Percentiles rank a stretch among this genome's conserved stretches.
phyloP scores from a whole-genome alignment of 805 yeast species.

The Cyberlindnera maritima region DNA sequence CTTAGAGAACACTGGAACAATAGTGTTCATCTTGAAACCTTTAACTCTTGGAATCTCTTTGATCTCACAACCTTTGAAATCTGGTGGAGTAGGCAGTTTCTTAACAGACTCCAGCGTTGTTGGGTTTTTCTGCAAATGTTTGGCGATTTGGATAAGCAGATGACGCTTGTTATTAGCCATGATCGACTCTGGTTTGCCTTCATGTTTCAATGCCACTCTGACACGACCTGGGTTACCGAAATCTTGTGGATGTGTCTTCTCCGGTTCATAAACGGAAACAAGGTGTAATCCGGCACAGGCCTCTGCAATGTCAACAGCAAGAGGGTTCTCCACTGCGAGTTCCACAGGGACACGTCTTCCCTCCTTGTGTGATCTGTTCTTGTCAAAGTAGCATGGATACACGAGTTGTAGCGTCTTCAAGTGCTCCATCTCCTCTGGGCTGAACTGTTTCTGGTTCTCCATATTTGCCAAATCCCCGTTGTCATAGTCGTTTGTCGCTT shows the following conservation, averaged over 20 bases:
- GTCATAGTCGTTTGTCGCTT: slow-evolving; percentile 10
- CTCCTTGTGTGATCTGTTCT: slow-evolving; percentile 64
- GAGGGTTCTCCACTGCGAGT: slow-evolving; percentile 81
- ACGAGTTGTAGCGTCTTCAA: slow-evolving; percentile 68
- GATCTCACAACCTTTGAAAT: slow-evolving; percentile 52
- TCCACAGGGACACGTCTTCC: slow-evolving; percentile 77
- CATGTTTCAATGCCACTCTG: slow-evolving; percentile 62
- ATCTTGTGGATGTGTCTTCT: slow-evolving; percentile 92
- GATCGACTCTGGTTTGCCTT: slow-evolving; percentile 39
- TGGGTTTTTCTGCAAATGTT: slow-evolving; percentile 62
- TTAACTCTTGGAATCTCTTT: slow-evolving; percentile 71
- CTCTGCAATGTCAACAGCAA: slow-evolving; percentile 78
- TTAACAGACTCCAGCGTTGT: slow-evolving; percentile 64
- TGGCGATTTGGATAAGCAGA: slow-evolving; percentile 56
- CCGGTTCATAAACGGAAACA: slow-evolving; percentile 59
- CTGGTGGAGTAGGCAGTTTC: slow-evolving; percentile 65
- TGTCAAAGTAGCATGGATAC: slow-evolving; percentile 93
- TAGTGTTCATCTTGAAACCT: slow-evolving; percentile 81
- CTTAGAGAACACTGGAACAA: slow-evolving; percentile 85
- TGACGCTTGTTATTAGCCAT: slow-evolving; percentile 57
- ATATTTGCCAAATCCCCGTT: slow-evolving; percentile 9
- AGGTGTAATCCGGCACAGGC: slow-evolving; percentile 47
- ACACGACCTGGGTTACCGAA: slow-evolving; percentile 98
- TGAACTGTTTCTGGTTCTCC: slow-evolving; percentile 30
- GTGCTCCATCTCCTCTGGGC: slow-evolving; percentile 59